A percentile compares a stretch with the other conserved stretches of the same genome.
phyloP scores from a whole-genome alignment of 2,329 filamentous ascomycete species.

The Aureobasidium mangrovei region DNA sequence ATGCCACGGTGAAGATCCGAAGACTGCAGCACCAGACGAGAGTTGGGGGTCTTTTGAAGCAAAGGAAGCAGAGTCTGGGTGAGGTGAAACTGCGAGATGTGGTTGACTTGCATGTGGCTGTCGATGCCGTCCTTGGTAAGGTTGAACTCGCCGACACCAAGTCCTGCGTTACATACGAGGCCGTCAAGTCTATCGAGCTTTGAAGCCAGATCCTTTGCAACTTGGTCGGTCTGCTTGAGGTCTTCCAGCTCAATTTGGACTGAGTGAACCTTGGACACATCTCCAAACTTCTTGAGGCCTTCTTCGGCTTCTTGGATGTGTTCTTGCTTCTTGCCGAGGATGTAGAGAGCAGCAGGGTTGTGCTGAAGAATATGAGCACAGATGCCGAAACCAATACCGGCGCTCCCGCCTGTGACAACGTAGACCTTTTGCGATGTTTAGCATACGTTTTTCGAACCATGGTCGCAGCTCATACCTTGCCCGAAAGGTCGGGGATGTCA shows the following conservation, averaged over 20 bases:
- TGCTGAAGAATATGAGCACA: constrained; percentile 45
- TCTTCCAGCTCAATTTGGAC: constrained; percentile 40
- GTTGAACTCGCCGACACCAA: constrained; percentile 42
- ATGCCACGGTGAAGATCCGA: constrained; percentile 41
- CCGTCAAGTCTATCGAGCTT: constrained; percentile 38
- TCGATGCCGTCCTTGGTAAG: constrained; percentile 44
- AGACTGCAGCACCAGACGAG: constrained; percentile 41
- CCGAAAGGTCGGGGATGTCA: constrained; percentile 33
- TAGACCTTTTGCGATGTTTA: constrained; percentile 28
- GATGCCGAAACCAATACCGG: constrained; percentile 45
- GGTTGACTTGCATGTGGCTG: constrained; percentile 43
- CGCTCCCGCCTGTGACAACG: constrained; percentile 41
- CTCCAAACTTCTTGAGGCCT: constrained; percentile 37
- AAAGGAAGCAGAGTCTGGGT: constrained; percentile 38
- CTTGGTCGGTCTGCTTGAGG: constrained; percentile 37
- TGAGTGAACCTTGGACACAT: constrained; percentile 37
- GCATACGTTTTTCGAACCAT: neutral
- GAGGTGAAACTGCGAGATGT: constrained; percentile 43
- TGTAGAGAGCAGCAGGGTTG: constrained; percentile 38
- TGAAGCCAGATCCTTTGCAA: constrained; percentile 35
- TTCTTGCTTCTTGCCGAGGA: constrained; percentile 42
- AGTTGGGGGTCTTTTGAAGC: constrained; percentile 37
- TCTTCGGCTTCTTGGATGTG: constrained; percentile 39
- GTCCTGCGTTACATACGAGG: constrained; percentile 41
- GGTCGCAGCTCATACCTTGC: constrained; percentile 23